Conservation (phyloP, 2,329 filamentous ascomycete species). For the Emmonsia crescens region DNA sequence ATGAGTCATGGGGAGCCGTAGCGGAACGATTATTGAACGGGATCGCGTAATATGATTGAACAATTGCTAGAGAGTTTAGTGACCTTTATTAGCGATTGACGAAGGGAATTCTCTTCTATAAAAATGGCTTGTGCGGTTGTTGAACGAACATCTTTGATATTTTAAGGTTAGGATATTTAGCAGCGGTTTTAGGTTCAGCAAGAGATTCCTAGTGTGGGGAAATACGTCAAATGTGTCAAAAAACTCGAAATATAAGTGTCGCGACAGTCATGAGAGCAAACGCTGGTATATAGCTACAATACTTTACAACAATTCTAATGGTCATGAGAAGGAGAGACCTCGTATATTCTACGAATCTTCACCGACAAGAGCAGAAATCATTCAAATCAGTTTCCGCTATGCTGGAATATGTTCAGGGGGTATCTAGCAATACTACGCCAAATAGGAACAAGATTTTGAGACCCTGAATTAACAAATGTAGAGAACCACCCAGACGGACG, state of each 20-base stretch:
- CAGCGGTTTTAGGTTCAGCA: background rate
- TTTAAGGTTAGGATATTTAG: background rate
- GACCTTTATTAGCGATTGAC: background rate
- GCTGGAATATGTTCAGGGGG: background rate
- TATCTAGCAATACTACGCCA: background rate
- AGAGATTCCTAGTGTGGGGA: background rate
- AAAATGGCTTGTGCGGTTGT: no score
- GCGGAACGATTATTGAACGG: background rate
- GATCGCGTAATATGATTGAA: background rate
- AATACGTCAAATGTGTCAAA: no score
- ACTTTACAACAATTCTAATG: background rate
- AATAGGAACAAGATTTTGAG: background rate
- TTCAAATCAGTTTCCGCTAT: background rate
- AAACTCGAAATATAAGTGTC: no score
- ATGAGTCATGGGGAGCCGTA: background rate
- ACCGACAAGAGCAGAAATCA: background rate
- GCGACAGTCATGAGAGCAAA: no score
- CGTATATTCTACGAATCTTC: background rate
- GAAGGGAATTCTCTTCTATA: background rate
- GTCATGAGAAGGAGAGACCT: background rate
- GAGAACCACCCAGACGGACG: background rate
- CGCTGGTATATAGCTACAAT: background rate
- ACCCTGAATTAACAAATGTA: background rate
- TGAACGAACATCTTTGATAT: no score
- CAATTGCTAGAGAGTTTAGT: background rate